Evolutionary conservation across 2,329 filamentous ascomycete genomes (phyloP), one percentile per base, ranked within the genome.

Genomic region (Grosmannia penicillata): DNA sequence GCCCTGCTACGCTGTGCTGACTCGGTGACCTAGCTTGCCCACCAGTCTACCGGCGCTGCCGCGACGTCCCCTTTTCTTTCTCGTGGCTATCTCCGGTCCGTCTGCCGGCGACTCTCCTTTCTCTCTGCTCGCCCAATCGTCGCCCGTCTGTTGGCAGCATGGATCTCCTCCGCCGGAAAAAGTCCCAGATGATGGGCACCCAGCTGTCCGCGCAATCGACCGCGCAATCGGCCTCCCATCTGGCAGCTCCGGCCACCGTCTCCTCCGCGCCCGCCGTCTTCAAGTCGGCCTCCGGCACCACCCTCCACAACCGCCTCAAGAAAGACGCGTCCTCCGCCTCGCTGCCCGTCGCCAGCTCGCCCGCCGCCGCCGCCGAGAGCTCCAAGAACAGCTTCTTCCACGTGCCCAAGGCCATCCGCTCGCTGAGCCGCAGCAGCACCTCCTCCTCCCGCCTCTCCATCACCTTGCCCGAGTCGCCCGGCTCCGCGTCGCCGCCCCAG

Each of bases 351-450:
- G 39, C 44, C 13, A 47, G 42, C 35, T 49, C 50, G 13, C 46
- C 49, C 21, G 38, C 47, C 7, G 51, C 46, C 39, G 50, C 49
- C 10, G 40, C 46, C 40, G 45, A 51, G 28, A 47, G 47, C 33
- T 45, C 36, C 39, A 49, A 47, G 24, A 45, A 41, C 43, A 40
- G 45, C 21, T 49, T 52, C 39, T 47, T 52, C 39, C 48, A 49
- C 25, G 36, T 48, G 32, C 46, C 46, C 15, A 38, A 36, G 14
- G 45, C 46, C 27, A 45, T 51, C 33, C 45, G 48, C 32, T 46
- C 48, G 6, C 39, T 50, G 10, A 50, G 50, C 45, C 48, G 50
- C 3, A 39, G 45, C 28, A 51, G 31, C 10, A 38, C 31, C 9
- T 22, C 31, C 8, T 28, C 22, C 32, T 39, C 32, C 11, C 26